Base-by-base conservation (phyloP, 208 protist species). In the Strigomonas galati region DNA sequence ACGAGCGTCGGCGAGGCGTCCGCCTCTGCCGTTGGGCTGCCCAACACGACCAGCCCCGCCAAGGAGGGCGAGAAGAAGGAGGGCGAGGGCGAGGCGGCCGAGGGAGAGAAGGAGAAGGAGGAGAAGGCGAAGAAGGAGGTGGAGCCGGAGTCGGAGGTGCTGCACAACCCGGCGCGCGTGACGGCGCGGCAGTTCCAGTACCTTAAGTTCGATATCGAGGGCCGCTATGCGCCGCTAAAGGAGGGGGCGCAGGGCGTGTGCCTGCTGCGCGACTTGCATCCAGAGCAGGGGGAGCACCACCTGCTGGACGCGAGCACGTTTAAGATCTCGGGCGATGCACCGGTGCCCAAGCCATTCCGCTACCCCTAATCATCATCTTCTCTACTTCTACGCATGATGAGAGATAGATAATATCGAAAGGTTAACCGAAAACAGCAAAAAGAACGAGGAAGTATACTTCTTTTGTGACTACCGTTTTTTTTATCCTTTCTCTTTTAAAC, bases 91-190 rank as follows among this genome's bases (percentile, higher is more conserved):
- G 59, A 52, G 32, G 24, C 12, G 54, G 62, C 24, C 26, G 37
- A 40, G 52, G 31, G 0, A 7, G 54, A 53, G 0, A 70, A 63
- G 54, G 54, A 40, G 56, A 10, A 14, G 62, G 61, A 28, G 35
- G 44, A 40, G 55, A 37, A 0, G 14, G 44, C 52, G 0, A 65
- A 58, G 56, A 51, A 43, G 61, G 75, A 79, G 60, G 74, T 81
- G 53, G 85, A 92, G 69, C 60, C 85, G n/a, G 63, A 26, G 15
- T 84, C 71, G 23, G 83, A 85, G 61, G 51, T 86, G 17, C 76
- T 96, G 55, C 77, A 84, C 66, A 96, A 96, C 75, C 87, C 90
- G 9, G 74, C 83, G 2, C 87, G 90, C 32, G 79, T 96, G 30
- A 91, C 84, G 46, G 82, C 84, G 26, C 76, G 79, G 24, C 90